phyloP scores from a whole-genome alignment of 2,329 filamentous ascomycete species.

The Aspergillus awamori region DNA sequence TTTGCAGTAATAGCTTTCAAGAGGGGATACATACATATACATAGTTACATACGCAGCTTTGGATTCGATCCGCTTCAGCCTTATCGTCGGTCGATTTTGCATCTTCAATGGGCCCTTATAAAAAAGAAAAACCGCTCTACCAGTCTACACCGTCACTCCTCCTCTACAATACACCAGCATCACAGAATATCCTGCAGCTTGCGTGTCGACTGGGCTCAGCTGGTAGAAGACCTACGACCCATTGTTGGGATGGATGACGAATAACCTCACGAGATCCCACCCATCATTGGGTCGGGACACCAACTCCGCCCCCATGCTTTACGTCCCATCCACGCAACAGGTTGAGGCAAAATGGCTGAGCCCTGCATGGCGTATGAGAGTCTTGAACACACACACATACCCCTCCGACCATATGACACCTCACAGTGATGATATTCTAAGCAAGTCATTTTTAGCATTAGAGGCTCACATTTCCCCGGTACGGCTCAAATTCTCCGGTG shows the following conservation, averaged over 20 bases:
- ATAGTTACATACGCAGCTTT: background rate
- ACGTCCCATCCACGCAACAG: constrained; percentile 2
- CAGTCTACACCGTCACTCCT: background rate
- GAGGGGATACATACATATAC: background rate
- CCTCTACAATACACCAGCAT: background rate
- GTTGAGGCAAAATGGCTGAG: background rate
- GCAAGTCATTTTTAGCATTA: background rate
- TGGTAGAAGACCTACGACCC: background rate
- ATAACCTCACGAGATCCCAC: background rate
- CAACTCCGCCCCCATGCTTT: background rate
- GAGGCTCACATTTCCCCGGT: background rate
- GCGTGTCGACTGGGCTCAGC: background rate
- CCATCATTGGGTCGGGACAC: background rate
- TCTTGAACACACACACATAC: background rate
- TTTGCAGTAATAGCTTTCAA: background rate
- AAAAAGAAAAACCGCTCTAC: background rate
- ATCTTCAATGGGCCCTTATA: background rate
- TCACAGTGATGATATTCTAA: background rate
- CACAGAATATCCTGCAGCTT: background rate
- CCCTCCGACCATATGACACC: background rate
- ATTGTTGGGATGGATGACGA: background rate
- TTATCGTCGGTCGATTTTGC: background rate
- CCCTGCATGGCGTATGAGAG: background rate
- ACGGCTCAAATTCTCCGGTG: background rate
- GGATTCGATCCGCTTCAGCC: background rate